Evolutionary conservation across 805 yeast genomes (phyloP).

Genomic region (Ogataea paraovalis): DNA sequence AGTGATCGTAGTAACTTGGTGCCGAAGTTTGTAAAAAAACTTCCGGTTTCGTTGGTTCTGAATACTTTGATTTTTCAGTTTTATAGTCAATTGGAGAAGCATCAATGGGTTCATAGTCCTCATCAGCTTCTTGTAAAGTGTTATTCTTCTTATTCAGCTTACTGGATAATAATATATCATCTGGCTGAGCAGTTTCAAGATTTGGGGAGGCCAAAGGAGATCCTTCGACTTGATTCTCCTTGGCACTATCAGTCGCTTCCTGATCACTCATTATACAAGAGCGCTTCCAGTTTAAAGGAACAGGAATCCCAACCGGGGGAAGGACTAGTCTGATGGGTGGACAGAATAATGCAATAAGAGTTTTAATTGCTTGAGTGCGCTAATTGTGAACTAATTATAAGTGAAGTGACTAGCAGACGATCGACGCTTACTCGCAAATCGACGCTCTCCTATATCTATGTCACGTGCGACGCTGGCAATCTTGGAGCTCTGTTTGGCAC

Average conservation of each 20-base stretch:
- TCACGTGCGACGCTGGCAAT: too few species aligned
- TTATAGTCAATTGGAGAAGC: constrained; percentile 9
- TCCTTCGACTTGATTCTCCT: not conserved
- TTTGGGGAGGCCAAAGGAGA: not conserved
- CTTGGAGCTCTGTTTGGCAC: too few species aligned
- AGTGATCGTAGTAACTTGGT: constrained; percentile 5
- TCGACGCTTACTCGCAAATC: too few species aligned
- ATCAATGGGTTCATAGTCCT: constrained; percentile 19
- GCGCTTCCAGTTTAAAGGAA: too few species aligned
- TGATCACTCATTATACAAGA: not conserved
- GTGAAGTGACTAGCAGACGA: too few species aligned
- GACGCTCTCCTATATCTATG: too few species aligned
- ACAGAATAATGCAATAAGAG: too few species aligned
- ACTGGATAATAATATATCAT: constrained; percentile 5
- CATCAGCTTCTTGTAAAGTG: constrained; percentile 8
- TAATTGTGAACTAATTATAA: too few species aligned
- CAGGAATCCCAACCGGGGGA: too few species aligned
- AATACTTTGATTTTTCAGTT: not conserved
- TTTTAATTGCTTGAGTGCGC: too few species aligned
- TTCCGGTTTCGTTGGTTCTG: not conserved
- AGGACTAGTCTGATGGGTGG: too few species aligned
- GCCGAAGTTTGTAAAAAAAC: not conserved
- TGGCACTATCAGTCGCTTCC: not conserved
- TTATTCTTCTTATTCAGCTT: constrained; percentile 4
- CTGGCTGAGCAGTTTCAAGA: not conserved